These are phyloP conservation scores for Borovskyia barvae DNA, from an alignment of 208 protist genomes.

Conservation along the genomic window DNA sequence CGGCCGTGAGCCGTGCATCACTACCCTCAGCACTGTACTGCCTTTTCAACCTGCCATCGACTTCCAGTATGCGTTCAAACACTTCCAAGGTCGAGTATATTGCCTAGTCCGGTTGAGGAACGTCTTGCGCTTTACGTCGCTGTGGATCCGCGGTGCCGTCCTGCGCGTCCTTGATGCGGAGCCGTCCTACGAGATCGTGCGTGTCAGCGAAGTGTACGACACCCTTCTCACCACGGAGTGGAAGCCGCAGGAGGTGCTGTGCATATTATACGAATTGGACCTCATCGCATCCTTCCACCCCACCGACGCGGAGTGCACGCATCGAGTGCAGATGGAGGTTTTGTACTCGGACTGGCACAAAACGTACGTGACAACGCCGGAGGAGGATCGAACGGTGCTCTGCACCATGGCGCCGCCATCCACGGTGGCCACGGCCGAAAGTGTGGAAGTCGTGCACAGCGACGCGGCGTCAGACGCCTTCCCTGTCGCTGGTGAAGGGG, in stretches of 20 bases:
- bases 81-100: slow-evolving; percentile 73
- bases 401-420: slow-evolving; percentile 8
- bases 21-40: slow-evolving; percentile 29
- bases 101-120: slow-evolving; percentile 71
- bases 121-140: slow-evolving; percentile 51
- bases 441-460: slow-evolving; percentile 12
- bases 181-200: slow-evolving; percentile 62
- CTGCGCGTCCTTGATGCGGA: slow-evolving; percentile 53
- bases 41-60: slow-evolving; percentile 26
- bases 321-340: slow-evolving; percentile 63
- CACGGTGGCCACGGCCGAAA: slow-evolving; percentile 19
- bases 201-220: slow-evolving; percentile 55
- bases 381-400: slow-evolving; percentile 31
- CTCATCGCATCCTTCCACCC: slow-evolving; percentile 32
- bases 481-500: not conserved
- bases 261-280: slow-evolving; percentile 68
- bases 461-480: not conserved
- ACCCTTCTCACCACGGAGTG: slow-evolving; percentile 57
- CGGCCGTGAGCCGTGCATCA: slow-evolving; percentile 45
- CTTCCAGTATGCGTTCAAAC: slow-evolving; percentile 62
- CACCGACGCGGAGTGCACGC: slow-evolving; percentile 27
- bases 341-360: slow-evolving; percentile 80
- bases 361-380: slow-evolving; percentile 26
- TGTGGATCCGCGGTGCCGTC: slow-evolving; percentile 77
- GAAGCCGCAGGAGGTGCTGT: slow-evolving; percentile 52